Percentiles rank a stretch among this genome's conserved stretches.
These are phyloP conservation scores for Panaeolus papilionaceus DNA, from an alignment of 768 basidiomycete genomes.

Conservation along the genomic window DNA sequence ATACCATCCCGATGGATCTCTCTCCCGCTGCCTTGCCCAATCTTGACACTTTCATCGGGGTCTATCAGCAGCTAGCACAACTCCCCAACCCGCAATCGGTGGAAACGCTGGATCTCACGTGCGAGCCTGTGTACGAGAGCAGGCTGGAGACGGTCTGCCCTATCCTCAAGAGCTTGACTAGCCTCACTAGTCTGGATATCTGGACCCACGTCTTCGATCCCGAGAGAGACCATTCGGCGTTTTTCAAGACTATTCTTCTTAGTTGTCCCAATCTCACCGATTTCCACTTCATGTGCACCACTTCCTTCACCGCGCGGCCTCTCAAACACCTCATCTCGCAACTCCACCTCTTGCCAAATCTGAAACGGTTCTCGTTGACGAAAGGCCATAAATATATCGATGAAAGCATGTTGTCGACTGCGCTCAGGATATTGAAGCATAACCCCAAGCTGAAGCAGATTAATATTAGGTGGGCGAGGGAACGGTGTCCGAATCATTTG, in stretches of 20 bases:
- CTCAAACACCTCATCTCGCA: conserved; percentile 46
- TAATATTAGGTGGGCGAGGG: conserved; percentile 55
- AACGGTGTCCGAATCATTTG: conserved; percentile 52
- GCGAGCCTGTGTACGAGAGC: conserved; percentile 51
- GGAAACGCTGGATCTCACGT: conserved; percentile 52
- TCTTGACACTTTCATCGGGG: conserved; percentile 50
- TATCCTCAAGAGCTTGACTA: conserved; percentile 41
- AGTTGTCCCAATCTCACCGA: conserved; percentile 48
- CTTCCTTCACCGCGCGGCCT: conserved; percentile 50
- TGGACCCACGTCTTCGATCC: conserved; percentile 51
- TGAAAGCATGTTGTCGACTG: conserved; percentile 52
- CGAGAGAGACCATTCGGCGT: conserved; percentile 37
- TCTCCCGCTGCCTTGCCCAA: conserved; percentile 34
- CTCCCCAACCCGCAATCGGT: conserved; percentile 43
- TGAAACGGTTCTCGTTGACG: conserved; percentile 53
- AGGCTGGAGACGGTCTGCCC: conserved; percentile 40
- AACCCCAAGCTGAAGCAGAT: conserved; percentile 46
- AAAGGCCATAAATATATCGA: conserved; percentile 55
- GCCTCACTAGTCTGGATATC: conserved; percentile 50
- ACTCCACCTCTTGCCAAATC: conserved; percentile 43
- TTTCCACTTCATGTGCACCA: conserved; percentile 59
- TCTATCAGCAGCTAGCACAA: conserved; percentile 52
- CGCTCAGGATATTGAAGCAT: conserved; percentile 40
- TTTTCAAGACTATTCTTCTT: conserved; percentile 43
- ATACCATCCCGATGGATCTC: conserved; percentile 40